Evolutionary conservation across 495 filamentous ascomycete genomes (phyloP), one percentile per base, ranked within the genome.

Genomic region (Cercophora sp.): DNA sequence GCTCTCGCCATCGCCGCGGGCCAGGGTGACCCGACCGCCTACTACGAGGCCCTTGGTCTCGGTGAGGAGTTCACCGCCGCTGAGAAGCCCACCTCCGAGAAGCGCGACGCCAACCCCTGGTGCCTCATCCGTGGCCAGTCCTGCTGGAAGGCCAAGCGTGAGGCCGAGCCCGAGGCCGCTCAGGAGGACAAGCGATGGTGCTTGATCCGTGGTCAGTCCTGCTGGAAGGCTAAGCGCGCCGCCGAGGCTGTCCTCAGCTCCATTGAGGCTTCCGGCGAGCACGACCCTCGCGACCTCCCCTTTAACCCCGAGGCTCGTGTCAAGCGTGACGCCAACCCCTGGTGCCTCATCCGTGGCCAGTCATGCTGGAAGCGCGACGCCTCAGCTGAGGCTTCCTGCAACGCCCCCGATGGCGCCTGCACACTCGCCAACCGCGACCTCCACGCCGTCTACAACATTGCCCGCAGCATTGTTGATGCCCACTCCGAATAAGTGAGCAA

Each of bases 391-490:
- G 57, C 56, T 15, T 36, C 53, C 18, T 68, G 67, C 58, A 48
- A 64, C 55, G 45, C 54, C 48, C 60, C 59, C 56, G 46, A 24
- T 8, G 64, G 62, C 10, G 49, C 56, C 15, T 71, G 68, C 58
- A 63, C 57, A 52, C 65, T 63, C 58, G 69, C 65, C 53, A 58
- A 55, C 39, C 62, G 68, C 40, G 68, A 72, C 52, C 57, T 69
- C 42, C 56, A 67, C 50, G 57, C 60, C 56, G 62, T 67, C 52
- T 58, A 63, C 52, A 58, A 59, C 42, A 52, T 53, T n/a, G 64
- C 68, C 20, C 64, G 66, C 41, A 37, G 32, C 54, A 60, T 70
- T 50, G 22, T 69, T 47, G 64, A 64, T 24, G 48, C 63, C 19
- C 46, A 51, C 46, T 24, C 56, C 35, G 37, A 51, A 42, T 65